Conservation (phyloP, 2,329 filamentous ascomycete genomes). For the Didymella exigua region DNA sequence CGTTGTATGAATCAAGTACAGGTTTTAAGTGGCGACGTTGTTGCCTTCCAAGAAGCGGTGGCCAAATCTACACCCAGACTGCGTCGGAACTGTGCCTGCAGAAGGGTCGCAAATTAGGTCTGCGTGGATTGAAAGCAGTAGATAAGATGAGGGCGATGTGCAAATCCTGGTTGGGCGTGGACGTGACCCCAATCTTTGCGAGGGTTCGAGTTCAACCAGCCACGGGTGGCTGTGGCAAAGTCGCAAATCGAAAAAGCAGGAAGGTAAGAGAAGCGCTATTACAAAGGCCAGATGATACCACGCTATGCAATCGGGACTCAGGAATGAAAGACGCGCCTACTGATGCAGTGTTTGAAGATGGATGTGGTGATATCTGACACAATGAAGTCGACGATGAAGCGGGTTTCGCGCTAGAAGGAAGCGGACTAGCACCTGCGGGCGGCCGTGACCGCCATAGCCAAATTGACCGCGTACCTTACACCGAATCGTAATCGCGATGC, state of each 20-base stretch:
- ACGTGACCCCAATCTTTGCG: not conserved
- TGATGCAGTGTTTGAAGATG: slow-evolving; percentile 4
- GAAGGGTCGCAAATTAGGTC: not conserved
- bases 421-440: slow-evolving; percentile 11
- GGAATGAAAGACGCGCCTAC: slow-evolving; percentile 9
- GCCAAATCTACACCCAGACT: not conserved
- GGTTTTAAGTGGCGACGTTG: not conserved
- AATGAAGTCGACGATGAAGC: slow-evolving; percentile 13
- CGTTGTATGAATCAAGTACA: not conserved
- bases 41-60: not conserved
- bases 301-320: slow-evolving; percentile 39
- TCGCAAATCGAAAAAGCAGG: slow-evolving; percentile 22
- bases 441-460: slow-evolving; percentile 28
- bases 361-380: slow-evolving; percentile 1
- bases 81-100: not conserved
- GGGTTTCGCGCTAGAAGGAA: slow-evolving; percentile 17
- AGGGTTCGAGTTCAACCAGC: not conserved
- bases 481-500: slow-evolving; percentile 22
- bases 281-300: slow-evolving; percentile 31
- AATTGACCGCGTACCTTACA: slow-evolving; percentile 29
- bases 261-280: slow-evolving; percentile 25
- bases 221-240: slow-evolving; percentile 35
- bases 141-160: not conserved
- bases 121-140: not conserved
- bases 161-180: not conserved